phyloP scores from a whole-genome alignment of 352 stramenopile genomes.

The Paralagenidium karlingii region DNA sequence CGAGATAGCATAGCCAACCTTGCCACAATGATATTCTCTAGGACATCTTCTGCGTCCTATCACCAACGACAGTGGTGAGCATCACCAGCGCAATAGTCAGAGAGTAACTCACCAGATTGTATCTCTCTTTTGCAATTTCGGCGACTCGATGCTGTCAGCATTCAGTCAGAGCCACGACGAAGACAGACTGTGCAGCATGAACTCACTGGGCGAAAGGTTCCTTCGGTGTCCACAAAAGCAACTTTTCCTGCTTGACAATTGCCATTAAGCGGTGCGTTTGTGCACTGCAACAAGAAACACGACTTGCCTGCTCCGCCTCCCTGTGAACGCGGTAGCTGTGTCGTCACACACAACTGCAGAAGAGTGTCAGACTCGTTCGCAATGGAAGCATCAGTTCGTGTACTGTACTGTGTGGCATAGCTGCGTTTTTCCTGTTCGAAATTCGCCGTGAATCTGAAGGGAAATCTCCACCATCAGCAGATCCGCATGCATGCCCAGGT shows the following conservation, averaged over 20 bases:
- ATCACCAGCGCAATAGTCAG: neutral
- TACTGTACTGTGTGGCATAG: conserved; percentile 82
- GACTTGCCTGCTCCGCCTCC: conserved; percentile 64
- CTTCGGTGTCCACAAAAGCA: conserved; percentile 86
- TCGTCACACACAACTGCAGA: conserved; percentile 30
- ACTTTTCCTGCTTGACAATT: conserved; percentile 50
- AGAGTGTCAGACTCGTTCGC: neutral
- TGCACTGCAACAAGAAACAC: conserved; percentile 2
- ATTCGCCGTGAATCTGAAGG: conserved; percentile 81
- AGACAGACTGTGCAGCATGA: no score
- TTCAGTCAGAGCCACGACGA: no score
- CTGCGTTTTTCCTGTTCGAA: conserved; percentile 92
- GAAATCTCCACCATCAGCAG: neutral
- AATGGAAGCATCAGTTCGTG: neutral
- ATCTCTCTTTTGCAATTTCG: conserved; percentile 76
- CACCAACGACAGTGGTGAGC: neutral
- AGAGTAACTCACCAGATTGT: conserved; percentile 31
- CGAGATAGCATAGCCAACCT: conserved; percentile 15
- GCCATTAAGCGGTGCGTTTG: conserved; percentile 3
- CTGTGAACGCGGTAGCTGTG: conserved; percentile 75
- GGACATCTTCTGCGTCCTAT: conserved; percentile 75
- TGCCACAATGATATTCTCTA: conserved; percentile 91
- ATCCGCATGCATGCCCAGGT: neutral
- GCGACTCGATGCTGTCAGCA: conserved; percentile 26
- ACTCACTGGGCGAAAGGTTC: conserved; percentile 84